Evolutionary conservation across 331 rosid species (phyloP), one percentile per base, ranked within the genome.

Genomic region (Pyrus hybrid): DNA sequence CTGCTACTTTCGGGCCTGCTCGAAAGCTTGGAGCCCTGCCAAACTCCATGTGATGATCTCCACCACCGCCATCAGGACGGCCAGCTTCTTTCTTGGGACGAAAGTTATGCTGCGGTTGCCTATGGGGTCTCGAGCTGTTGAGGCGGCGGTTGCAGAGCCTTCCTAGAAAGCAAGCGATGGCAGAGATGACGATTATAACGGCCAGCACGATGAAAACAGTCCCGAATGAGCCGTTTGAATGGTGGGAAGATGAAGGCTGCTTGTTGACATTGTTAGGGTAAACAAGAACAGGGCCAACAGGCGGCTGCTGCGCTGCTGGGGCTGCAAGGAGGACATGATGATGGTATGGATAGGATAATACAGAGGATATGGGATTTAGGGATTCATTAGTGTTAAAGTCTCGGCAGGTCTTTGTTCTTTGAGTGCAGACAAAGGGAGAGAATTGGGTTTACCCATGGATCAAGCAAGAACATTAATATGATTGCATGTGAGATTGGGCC

Each of bases 151-250:
- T 87, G 84, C 99, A 94, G 0, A 94, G 88, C 61, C 96, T 68
- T 2, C 97, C 92, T 4, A 94, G 93, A 63, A 85, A 82, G 82
- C 99, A 94, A 76, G 95, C 96, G 49, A 90, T 57, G 3, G 83
- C 84, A 4, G 99, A 92, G 43, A 94, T 47, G 2, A 89, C 96
- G 1, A 89, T 71, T 21, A 94, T 88, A 9, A 92, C 86, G 16
- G 96, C 93, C 22, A 94, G 83, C 20, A 94, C 96, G 37, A 94
- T 82, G 84, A 92, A 91, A 80, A 92, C 99, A 6, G 96, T 64
- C 72, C 96, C 99, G n/a, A 90, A 94, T 1, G 91, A 86, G 32
- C 96, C 97, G 65, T 83, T 81, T 70, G 99, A 90, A 54, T 90
- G 96, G 80, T 91, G 88, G 7, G 86, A 41, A 13, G 83, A 66